Evolutionary conservation across 2,329 filamentous ascomycete genomes (phyloP), one percentile per base, ranked within the genome.

Genomic region (Huntiella omanensis): DNA sequence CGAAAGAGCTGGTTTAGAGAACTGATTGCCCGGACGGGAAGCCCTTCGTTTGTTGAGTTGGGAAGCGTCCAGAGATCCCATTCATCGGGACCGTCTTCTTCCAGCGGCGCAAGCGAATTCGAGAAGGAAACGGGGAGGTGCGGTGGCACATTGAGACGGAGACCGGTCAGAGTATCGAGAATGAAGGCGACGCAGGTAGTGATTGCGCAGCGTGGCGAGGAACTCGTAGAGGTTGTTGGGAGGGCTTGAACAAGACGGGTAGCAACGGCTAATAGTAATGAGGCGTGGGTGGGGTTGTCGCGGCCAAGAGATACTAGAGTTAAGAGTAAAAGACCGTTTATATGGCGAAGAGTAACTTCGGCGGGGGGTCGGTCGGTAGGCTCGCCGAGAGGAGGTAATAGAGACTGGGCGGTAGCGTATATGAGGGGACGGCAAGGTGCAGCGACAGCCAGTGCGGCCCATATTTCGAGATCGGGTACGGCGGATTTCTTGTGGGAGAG

Each of bases 41-140:
- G 47, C 22, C 12, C 44, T 39, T 42, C 17, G n/a, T 12, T 13
- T 8, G 49, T 39, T 4, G 62, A 61, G 42, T 65, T 64, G 16
- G 38, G 65, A 19, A 75, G 71, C 13, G 67, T 65, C 80, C 80
- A 85, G 1, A 77, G 74, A 52, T 80, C 75, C 80, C 80, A 84
- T 60, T 84, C 79, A 54, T 84, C 80, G 15, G 79, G 61, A 1
- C 77, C 77, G 53, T 81, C 75, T 57, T 82, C 77, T 19, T 73
- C 66, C 2, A 80, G 61, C 2, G 61, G 58, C 7, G 68, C 67
- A 28, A 67, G 49, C 43, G 58, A 56, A 34, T 59, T 57, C n/a
- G 63, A 58, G 19, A 73, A 56, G 44, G 73, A 68, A 11, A 64
- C 62, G 7, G 59, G 55, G 47, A 78, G 62, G 54, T 71, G 69